Evolutionary conservation across 2,329 filamentous ascomycete genomes (phyloP), one percentile per base, ranked within the genome.

Genomic region (Dryadomyces quercus-mongolicae): DNA sequence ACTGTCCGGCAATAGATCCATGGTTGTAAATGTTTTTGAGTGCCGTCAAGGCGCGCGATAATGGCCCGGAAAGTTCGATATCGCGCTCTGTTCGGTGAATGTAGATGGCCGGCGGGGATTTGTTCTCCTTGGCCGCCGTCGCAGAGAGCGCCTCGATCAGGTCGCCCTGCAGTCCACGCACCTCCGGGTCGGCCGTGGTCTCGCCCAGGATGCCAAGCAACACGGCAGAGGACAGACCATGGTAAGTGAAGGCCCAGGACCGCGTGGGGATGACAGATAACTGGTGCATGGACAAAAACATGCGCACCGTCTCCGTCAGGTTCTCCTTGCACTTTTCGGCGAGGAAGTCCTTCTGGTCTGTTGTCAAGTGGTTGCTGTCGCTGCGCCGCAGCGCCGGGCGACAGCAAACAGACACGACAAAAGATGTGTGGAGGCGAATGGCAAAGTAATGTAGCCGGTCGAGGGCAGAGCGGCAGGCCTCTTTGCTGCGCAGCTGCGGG

Each of bases 211-310:
- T 82, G 16, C 81, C 81, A 9, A 85, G 74, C 3, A 85, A 69
- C 3, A 85, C 72, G 1, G 81, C 81, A 0, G 81, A 85, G 9
- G 81, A 84, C 8, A 85, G 72, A 1, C 81, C 80, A 60, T 85
- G 80, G 55, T 84, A 84, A 1, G 81, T 85, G 57, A 84, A 84
- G 0, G 81, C 81, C 81, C 81, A 85, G 55, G 79, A 84, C 25
- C 81, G 71, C 0, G 81, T 85, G 1, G 81, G 81, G 49, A 84
- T 84, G 9, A 82, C 77, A 2, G 80, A 84, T 34, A 85, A 68
- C 58, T 83, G 81, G 64, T 85, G 81, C 81, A 85, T 85, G 16
- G 81, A 78, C 21, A 85, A 69, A 62, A 84, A 85, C 81, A 84
- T 85, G 44, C 79, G 75, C 12, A 85, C 81, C 13, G 81, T 84